These are phyloP conservation scores for Nematocida sp. DNA, from an alignment of 371 early-diverging fungal species.

Conservation along the genomic window DNA sequence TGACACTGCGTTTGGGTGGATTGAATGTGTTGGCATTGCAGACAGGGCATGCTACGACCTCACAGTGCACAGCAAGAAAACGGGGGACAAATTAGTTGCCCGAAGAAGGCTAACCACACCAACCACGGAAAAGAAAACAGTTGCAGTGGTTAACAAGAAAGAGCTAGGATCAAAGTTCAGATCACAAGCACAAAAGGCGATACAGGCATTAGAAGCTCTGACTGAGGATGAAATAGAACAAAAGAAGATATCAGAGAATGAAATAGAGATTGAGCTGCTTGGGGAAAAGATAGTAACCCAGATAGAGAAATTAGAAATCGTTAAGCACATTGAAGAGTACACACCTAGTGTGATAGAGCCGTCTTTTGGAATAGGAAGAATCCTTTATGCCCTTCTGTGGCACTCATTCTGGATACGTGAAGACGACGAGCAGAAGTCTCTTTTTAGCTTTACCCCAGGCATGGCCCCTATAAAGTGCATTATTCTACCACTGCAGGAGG, in stretches of 20 bases:
- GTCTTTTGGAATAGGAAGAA: slow-evolving; percentile 98
- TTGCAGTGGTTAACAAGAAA: slow-evolving; percentile 72
- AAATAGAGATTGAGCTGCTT: slow-evolving; percentile 43
- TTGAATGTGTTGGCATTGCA: slow-evolving; percentile 99
- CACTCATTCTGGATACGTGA: slow-evolving; percentile 87
- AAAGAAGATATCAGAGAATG: slow-evolving; percentile 7
- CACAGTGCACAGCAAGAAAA: slow-evolving; percentile 81
- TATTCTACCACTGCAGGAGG: slow-evolving; percentile 78
- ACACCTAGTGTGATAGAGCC: slow-evolving; percentile 98
- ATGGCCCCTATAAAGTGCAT: slow-evolving; percentile 90
- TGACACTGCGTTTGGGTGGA: slow-evolving; percentile 80
- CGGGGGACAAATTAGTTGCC: slow-evolving; percentile 85
- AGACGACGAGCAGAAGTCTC: slow-evolving; percentile 78
- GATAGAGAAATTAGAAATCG: slow-evolving; percentile 16
- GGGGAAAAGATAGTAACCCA: slow-evolving; percentile 16
- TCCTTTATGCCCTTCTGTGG: slow-evolving; percentile 90
- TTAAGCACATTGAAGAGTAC: slow-evolving; percentile 78
- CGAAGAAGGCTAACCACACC: slow-evolving; percentile 83
- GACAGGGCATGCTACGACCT: slow-evolving; percentile 97
- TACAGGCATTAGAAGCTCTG: slow-evolving; percentile 46
- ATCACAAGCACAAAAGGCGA: slow-evolving; percentile 50
- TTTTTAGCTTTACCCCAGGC: slow-evolving; percentile 72
- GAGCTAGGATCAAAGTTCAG: slow-evolving; percentile 72
- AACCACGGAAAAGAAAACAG: slow-evolving; percentile 38
- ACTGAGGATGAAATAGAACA: slow-evolving; percentile 53